Base-by-base conservation (phyloP, 2,329 filamentous ascomycete genomes). In the Aschersonia sp. region DNA sequence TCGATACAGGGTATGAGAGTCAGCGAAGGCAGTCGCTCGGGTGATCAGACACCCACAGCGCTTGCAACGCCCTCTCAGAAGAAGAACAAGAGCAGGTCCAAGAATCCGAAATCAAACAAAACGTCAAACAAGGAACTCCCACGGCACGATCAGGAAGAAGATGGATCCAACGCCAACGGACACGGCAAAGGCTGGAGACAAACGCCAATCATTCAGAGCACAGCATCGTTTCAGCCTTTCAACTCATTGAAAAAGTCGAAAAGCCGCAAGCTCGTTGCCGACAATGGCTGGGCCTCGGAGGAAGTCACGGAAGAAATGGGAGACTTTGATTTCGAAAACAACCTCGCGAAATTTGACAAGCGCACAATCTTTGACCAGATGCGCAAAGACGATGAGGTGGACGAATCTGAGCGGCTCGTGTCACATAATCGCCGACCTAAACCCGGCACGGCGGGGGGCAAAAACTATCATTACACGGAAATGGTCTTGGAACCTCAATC, bases 281-380 rank as follows among this genome's bases (percentile, higher is more conserved):
- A 87, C 42, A 94, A 87, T 60, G 90, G 87, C 4, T 97, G 90
- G 89, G 88, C 87, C 4, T 96, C 90, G 0, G 92, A 96, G 60
- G 90, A 97, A 58, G 89, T 90, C 29, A 96, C 87, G 0, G 92
- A 97, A 65, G 90, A 94, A 60, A 78, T 92, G 71, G 87, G 85
- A 9, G 92, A 97, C 51, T 97, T 97, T 57, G 90, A 97, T 63
- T 97, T 97, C 58, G 82, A 86, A 56, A 81, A 80, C 47, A 88
- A 88, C 54, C 72, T 97, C 33, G 89, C 87, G 44, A 94, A 95
- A 59, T 97, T 97, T 57, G 89, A 97, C 69, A 97, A 97, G 68
- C 79, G 83, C 48, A 82, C 81, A 1, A 79, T 97, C 7, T 98
- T 98, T 60, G 85, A 90, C 54, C 83, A 96, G 64, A 92, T 97